Percentiles rank a stretch among this genome's conserved stretches.
Evolutionary conservation across 306 rosid genomes (phyloP).

Genomic region (Fragaria vesca): DNA sequence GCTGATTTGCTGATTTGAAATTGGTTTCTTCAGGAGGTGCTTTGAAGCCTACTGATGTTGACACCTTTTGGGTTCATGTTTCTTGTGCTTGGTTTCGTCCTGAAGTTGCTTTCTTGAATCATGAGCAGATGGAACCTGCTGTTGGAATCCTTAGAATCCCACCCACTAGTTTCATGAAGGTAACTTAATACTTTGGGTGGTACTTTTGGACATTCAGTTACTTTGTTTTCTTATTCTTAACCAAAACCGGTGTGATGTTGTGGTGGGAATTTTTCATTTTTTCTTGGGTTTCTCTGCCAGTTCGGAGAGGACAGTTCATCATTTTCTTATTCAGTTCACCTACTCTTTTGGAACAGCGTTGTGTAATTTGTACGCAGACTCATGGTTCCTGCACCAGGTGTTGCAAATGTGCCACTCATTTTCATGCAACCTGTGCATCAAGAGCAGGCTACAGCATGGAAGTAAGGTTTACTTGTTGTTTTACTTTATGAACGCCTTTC

Average conservation of each 20-base stretch:
- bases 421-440: constrained; percentile 83
- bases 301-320: background rate
- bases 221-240: background rate
- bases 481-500: constrained; percentile 19
- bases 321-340: background rate
- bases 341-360: constrained; percentile 57
- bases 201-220: background rate
- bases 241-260: background rate
- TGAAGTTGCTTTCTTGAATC: constrained; percentile 74
- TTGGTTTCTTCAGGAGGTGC: constrained; percentile 78
- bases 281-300: background rate
- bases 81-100: constrained; percentile 96
- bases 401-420: constrained; percentile 85
- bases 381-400: constrained; percentile 95
- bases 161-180: constrained; percentile 71
- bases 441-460: constrained; percentile 96
- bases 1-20: constrained; percentile 16
- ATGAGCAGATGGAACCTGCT: constrained; percentile 93
- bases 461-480: constrained; percentile 48
- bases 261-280: background rate
- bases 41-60: constrained; percentile 92
- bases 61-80: constrained; percentile 87
- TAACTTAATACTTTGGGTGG: constrained; percentile 24
- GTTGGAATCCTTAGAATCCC: constrained; percentile 84
- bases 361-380: constrained; percentile 82